These are phyloP conservation scores for Pugionium dolabratum DNA, from an alignment of 345 rosid species.

Conservation along the genomic window DNA sequence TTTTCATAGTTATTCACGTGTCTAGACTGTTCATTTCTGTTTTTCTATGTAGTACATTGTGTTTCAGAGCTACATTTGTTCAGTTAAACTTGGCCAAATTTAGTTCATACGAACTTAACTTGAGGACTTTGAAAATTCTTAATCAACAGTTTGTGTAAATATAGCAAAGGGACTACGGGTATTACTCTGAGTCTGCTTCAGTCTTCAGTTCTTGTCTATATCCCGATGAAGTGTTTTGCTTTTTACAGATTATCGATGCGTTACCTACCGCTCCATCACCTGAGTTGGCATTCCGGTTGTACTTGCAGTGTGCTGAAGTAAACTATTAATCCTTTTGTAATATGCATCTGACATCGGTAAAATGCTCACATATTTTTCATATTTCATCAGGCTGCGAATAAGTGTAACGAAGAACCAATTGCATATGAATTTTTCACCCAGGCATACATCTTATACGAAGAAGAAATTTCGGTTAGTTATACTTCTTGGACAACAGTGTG, in stretches of 20 bases:
- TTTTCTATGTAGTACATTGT: not conserved
- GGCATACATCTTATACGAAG: constrained; percentile 97
- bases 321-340: constrained; percentile 11
- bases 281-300: constrained; percentile 80
- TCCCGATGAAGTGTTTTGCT: constrained; percentile 10
- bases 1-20: constrained; percentile 15
- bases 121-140: not conserved
- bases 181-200: not conserved
- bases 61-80: constrained; percentile 6
- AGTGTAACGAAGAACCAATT: constrained; percentile 88
- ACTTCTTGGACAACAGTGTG: constrained; percentile 2
- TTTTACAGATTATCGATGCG: constrained; percentile 76
- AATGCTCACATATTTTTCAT: constrained; percentile 30
- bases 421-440: constrained; percentile 99
- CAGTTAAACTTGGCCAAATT: constrained; percentile 11
- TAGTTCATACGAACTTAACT: constrained; percentile 9
- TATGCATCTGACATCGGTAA: constrained; percentile 11
- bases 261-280: constrained; percentile 78
- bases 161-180: not conserved
- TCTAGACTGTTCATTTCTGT: constrained; percentile 15
- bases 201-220: constrained; percentile 26
- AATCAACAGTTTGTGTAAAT: too few species aligned
- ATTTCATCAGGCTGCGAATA: constrained; percentile 86
- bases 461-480: constrained; percentile 90
- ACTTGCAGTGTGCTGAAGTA: constrained; percentile 99